Evolutionary conservation across 345 rosid genomes (phyloP), one percentile per base, ranked within the genome.

Genomic region (Eucalyptus sp.): DNA sequence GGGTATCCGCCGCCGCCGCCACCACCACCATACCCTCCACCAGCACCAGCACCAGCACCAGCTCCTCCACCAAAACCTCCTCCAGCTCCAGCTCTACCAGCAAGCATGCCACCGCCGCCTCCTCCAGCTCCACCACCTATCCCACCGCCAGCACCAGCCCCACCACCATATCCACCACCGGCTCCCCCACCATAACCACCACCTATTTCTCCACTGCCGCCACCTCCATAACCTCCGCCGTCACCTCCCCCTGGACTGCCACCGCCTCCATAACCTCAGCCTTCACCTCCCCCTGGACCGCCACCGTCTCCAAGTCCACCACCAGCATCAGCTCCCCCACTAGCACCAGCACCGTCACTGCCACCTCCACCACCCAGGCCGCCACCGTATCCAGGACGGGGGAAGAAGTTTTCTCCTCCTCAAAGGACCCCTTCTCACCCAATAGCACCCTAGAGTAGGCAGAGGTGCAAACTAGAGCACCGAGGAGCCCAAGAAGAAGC

Each of bases 331-430:
- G 60, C 88, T 27, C 90, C 90, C 22, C 88, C 88, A 4, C 86
- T 79, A 49, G 86, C 90, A 2, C 92, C 92, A 3, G 41, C 86
- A 4, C 89, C 87, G 7, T 89, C 89, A 13, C 88, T 88, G 7
- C 90, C 90, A 7, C 31, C 88, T 31, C 90, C 89, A 43, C 90
- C 90, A 46, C 89, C 89, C 2, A 79, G 41, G 24, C 90, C 88
- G 1, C 89, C 90, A 51, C 91, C 91, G n/a, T 43, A 84, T 49
- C 91, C 84, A 4, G 86, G 89, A n/a, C 33, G 91, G 76, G 31
- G 92, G 76, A 18, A 86, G 87, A 92, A 88, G 90, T 86, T 92
- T 94, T 93, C 90, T 92, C 89, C 81, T 92, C 94, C 88, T 90
- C 91, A 76, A 91, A 89, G 66, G 92, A 89, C 86, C 84, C 90